Evolutionary conservation across 2,329 filamentous ascomycete species (phyloP).

Genomic region (Knufia petricola): DNA sequence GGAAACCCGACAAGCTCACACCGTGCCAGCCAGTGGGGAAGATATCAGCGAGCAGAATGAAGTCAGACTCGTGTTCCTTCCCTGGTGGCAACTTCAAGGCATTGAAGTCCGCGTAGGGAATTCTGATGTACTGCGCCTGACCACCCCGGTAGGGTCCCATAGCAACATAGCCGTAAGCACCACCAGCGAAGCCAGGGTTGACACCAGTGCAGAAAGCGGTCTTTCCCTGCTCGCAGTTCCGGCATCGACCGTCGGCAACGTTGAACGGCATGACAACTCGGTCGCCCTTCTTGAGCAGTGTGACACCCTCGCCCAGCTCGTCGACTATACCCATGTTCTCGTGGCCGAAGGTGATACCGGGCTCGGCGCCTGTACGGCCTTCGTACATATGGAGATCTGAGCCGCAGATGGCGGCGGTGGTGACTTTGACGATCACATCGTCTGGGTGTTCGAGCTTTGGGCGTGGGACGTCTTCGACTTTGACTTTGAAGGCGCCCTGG

Average conservation of each 20-base stretch:
- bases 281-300: slow-evolving; percentile 52
- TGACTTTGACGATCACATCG: slow-evolving; percentile 56
- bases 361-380: slow-evolving; percentile 52
- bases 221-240: slow-evolving; percentile 54
- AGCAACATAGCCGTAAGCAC: slow-evolving; percentile 51
- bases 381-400: slow-evolving; percentile 49
- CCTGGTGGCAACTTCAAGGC: slow-evolving; percentile 51
- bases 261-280: slow-evolving; percentile 58
- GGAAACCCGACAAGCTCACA: slow-evolving; percentile 30
- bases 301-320: slow-evolving; percentile 49
- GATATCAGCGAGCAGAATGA: slow-evolving; percentile 41
- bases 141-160: slow-evolving; percentile 41
- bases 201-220: slow-evolving; percentile 58
- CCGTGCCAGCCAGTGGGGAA: slow-evolving; percentile 33
- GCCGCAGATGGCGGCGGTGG: slow-evolving; percentile 52
- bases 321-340: slow-evolving; percentile 53
- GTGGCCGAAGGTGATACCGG: slow-evolving; percentile 54
- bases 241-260: slow-evolving; percentile 53
- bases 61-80: slow-evolving; percentile 53
- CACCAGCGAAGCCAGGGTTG: slow-evolving; percentile 51
- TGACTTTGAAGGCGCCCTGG: slow-evolving; percentile 51
- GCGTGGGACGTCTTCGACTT: slow-evolving; percentile 50
- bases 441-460: slow-evolving; percentile 55
- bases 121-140: slow-evolving; percentile 55
- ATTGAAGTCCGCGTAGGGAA: slow-evolving; percentile 60